Evolutionary conservation across 495 filamentous ascomycete genomes (phyloP).

Genomic region (Collariella sp.): DNA sequence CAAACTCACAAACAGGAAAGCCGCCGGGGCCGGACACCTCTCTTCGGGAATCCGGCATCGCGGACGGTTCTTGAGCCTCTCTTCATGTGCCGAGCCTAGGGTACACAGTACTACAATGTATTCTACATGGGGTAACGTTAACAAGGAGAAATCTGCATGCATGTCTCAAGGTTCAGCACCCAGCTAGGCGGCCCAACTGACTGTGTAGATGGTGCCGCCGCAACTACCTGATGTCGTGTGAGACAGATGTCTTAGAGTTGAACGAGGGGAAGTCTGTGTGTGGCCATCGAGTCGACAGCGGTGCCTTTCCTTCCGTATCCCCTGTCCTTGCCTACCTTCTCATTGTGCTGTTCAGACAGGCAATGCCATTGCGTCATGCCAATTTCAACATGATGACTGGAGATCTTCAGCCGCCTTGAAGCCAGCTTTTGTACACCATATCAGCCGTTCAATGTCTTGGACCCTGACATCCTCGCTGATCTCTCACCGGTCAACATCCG

Average conservation of each 20-base stretch:
- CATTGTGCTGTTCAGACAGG: not conserved
- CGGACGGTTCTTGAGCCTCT: too few species aligned
- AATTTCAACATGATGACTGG: not conserved
- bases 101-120: not conserved
- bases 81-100: not conserved
- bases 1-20: too few species aligned
- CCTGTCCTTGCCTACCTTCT: not conserved
- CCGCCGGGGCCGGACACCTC: too few species aligned
- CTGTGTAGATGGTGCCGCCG: too few species aligned
- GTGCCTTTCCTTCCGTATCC: not conserved
- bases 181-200: too few species aligned
- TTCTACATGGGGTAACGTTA: not conserved
- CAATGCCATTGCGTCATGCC: not conserved
- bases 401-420: not conserved
- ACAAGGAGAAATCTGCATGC: not conserved
- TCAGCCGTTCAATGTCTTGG: not conserved
- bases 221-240: not conserved
- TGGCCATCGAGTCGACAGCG: too few species aligned
- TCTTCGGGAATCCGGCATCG: too few species aligned
- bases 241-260: not conserved
- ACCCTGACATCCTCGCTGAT: not conserved
- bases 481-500: not conserved
- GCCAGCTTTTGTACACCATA: not conserved
- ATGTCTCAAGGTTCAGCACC: not conserved
- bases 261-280: too few species aligned